Evolutionary conservation across 2,329 filamentous ascomycete species (phyloP).

Genomic region (Aspergillus sp.): DNA sequence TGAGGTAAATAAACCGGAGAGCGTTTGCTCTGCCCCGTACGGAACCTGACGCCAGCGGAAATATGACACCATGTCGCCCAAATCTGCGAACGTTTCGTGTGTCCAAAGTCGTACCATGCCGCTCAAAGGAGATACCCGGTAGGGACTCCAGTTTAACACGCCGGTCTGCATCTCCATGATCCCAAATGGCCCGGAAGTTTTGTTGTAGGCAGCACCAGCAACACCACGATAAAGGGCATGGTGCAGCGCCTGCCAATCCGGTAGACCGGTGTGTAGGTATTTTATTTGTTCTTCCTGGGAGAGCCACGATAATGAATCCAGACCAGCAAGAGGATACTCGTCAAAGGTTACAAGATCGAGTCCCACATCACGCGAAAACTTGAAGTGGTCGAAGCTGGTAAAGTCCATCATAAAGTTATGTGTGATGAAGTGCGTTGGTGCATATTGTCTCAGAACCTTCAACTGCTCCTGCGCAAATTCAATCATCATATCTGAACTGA

Average conservation of each 20-base stretch:
- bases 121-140: background rate
- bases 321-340: background rate
- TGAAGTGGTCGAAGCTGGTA: background rate
- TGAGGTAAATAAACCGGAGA: background rate
- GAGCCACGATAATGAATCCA: too few relatives aligned
- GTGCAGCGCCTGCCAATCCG: background rate
- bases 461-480: background rate
- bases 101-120: background rate
- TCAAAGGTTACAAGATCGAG: background rate
- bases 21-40: background rate
- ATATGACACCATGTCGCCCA: background rate
- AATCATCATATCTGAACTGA: background rate
- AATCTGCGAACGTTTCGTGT: background rate
- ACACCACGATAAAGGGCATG: background rate
- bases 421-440: background rate
- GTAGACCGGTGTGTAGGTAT: background rate
- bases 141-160: background rate
- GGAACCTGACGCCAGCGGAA: background rate
- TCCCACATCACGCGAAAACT: background rate
- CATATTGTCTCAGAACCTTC: background rate
- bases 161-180: background rate
- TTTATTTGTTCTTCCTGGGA: background rate
- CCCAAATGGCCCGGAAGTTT: background rate
- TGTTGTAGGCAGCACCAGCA: background rate
- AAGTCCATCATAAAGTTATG: background rate